phyloP scores from a whole-genome alignment of 108 stramenopile species.

The Nitzschia sp. region DNA sequence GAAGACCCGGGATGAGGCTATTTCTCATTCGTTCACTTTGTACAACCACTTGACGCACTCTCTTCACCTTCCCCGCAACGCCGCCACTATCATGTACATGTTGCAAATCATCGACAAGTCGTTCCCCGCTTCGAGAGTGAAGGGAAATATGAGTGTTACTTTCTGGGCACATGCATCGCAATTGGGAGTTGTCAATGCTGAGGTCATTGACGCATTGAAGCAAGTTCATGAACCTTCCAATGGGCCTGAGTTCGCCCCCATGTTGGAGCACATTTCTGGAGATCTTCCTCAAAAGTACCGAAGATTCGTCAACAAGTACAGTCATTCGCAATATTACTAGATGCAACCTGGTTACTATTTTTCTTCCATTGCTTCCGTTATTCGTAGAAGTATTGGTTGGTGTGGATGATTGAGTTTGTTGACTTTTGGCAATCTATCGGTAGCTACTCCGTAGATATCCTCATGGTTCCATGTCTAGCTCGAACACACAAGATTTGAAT shows the following conservation, averaged over 20 bases:
- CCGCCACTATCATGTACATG: conserved; percentile 48
- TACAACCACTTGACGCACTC: conserved; percentile 48
- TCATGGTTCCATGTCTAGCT: too few species aligned
- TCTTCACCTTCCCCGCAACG: conserved; percentile 46
- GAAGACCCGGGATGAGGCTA: conserved; percentile 53
- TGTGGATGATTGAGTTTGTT: too few species aligned
- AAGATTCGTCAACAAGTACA: conserved; percentile 28
- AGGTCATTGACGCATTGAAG: conserved; percentile 43
- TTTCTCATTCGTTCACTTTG: conserved; percentile 46
- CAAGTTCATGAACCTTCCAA: conserved; percentile 20
- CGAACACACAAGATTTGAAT: too few species aligned
- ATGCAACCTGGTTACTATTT: too few species aligned
- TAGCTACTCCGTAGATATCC: too few species aligned
- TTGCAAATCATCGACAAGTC: conserved; percentile 46
- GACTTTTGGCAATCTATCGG: too few species aligned
- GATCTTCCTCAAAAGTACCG: conserved; percentile 32
- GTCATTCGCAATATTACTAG: conserved; percentile 32
- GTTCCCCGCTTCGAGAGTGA: conserved; percentile 54
- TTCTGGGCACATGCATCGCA: conserved; percentile 58
- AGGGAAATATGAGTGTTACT: conserved; percentile 70
- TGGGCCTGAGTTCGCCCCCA: conserved; percentile 29
- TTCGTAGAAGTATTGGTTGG: too few species aligned
- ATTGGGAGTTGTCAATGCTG: conserved; percentile 56
- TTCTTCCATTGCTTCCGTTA: too few species aligned
- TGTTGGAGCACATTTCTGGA: conserved; percentile 22